Evolutionary conservation across 805 yeast genomes (phyloP).

Genomic region (Yamadazyma ubonensis): DNA sequence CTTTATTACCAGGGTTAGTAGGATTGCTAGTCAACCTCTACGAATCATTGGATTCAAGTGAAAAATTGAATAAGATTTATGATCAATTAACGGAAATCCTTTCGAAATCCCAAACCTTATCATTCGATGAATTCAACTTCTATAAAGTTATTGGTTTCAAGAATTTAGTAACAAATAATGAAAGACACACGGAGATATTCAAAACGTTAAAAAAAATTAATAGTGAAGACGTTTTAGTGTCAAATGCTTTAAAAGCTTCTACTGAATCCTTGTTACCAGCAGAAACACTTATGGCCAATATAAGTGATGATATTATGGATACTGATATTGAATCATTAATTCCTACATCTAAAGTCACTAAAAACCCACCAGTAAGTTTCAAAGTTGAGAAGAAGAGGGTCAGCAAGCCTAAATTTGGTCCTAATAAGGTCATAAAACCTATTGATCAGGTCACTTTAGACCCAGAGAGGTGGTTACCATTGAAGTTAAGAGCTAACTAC

Average conservation of each 20-base stretch:
- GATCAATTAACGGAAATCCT: slow-evolving; percentile 19
- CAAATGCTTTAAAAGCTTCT: slow-evolving; percentile 20
- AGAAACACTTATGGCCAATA: slow-evolving; percentile 20
- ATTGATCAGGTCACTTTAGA: slow-evolving; percentile 32
- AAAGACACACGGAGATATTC: slow-evolving; percentile 21
- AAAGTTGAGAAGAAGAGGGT: slow-evolving; percentile 28
- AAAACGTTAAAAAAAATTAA: slow-evolving; percentile 19
- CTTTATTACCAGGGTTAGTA: slow-evolving; percentile 48
- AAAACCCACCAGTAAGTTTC: not conserved
- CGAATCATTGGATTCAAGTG: slow-evolving; percentile 40
- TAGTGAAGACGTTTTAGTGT: slow-evolving; percentile 24
- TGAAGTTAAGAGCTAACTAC: slow-evolving; percentile 80
- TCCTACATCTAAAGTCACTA: slow-evolving; percentile 10
- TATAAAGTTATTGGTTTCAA: slow-evolving; percentile 33
- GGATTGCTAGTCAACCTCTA: slow-evolving; percentile 51
- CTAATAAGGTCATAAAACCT: slow-evolving; percentile 27
- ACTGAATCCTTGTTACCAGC: slow-evolving; percentile 20
- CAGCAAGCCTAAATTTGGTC: slow-evolving; percentile 27
- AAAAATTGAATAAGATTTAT: slow-evolving; percentile 26
- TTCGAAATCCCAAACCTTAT: slow-evolving; percentile 5
- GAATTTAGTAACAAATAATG: slow-evolving; percentile 20
- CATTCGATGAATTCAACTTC: slow-evolving; percentile 23
- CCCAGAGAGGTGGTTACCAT: slow-evolving; percentile 86
- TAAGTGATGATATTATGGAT: slow-evolving; percentile 31
- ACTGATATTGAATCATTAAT: slow-evolving; percentile 28